These are phyloP conservation scores for Glaciozyma antarctica DNA, from an alignment of 768 basidiomycete genomes.

Conservation along the genomic window DNA sequence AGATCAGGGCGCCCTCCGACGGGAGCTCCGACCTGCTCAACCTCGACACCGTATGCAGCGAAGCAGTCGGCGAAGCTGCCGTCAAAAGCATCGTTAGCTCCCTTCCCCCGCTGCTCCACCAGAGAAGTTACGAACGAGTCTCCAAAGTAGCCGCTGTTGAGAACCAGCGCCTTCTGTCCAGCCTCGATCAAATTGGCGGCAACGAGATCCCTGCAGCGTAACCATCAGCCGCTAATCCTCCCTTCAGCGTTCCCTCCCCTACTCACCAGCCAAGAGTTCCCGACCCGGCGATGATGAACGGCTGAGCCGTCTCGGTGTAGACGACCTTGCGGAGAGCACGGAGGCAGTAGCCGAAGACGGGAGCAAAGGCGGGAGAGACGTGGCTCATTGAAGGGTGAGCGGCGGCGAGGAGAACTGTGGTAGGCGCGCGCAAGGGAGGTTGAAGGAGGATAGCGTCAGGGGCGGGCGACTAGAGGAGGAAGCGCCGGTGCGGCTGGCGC, in stretches of 20 bases:
- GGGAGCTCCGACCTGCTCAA: slow-evolving; percentile 69
- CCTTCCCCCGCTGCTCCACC: no score
- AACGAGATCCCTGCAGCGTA: slow-evolving; percentile 46
- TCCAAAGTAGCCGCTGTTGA: slow-evolving; percentile 89
- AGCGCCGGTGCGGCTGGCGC: neutral
- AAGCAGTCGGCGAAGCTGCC: slow-evolving; percentile 42
- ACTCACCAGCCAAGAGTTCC: slow-evolving; percentile 85
- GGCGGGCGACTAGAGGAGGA: neutral
- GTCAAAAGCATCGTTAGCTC: neutral
- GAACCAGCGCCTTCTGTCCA: slow-evolving; percentile 67
- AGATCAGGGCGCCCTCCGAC: slow-evolving; percentile 65
- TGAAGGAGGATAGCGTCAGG: no score
- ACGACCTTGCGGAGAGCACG: slow-evolving; percentile 50
- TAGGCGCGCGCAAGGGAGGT: neutral
- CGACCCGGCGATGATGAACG: slow-evolving; percentile 85
- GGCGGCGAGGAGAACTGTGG: slow-evolving; percentile 82
- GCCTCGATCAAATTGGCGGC: slow-evolving; percentile 76
- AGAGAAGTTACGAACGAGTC: slow-evolving; percentile 55
- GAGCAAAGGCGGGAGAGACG: slow-evolving; percentile 72
- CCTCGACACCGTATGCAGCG: slow-evolving; percentile 76
- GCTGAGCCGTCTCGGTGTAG: slow-evolving; percentile 67
- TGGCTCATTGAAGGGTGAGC: slow-evolving; percentile 66
- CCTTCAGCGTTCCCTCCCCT: no score
- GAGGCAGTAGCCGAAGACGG: slow-evolving; percentile 78
- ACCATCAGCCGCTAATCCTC: no score